phyloP scores from a whole-genome alignment of 164 flowering plant genomes.

The Stephania japonica region DNA sequence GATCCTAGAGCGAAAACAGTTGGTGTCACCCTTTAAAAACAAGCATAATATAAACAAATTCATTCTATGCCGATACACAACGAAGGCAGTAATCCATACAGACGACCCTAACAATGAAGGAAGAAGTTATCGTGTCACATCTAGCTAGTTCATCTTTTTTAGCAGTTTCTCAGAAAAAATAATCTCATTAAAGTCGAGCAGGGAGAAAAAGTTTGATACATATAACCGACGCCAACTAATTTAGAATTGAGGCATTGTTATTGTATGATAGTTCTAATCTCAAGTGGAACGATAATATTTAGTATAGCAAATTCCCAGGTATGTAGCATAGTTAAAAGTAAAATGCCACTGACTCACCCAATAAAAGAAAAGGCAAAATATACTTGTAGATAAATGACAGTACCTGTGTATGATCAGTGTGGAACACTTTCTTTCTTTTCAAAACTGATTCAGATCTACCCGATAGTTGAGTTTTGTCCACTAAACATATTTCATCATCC shows the following conservation, averaged over 20 bases:
- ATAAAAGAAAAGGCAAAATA: not conserved
- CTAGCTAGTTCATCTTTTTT: too few species aligned
- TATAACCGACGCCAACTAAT: too few species aligned
- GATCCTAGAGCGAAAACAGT: slow-evolving; percentile 39
- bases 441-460: slow-evolving; percentile 15
- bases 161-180: too few species aligned
- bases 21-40: not conserved
- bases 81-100: not conserved
- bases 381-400: not conserved
- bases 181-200: too few species aligned
- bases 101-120: too few species aligned
- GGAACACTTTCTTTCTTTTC: slow-evolving; percentile 30
- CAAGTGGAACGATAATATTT: too few species aligned
- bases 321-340: too few species aligned
- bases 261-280: too few species aligned
- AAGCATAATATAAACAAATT: not conserved
- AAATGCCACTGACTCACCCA: not conserved
- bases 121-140: too few species aligned
- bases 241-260: too few species aligned
- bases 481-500: slow-evolving; percentile 8
- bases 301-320: not conserved
- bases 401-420: slow-evolving; percentile 82
- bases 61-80: not conserved
- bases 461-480: slow-evolving; percentile 10
- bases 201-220: too few species aligned